Base-by-base conservation (phyloP, 495 filamentous ascomycete genomes). In the Penicillium fimorum region DNA sequence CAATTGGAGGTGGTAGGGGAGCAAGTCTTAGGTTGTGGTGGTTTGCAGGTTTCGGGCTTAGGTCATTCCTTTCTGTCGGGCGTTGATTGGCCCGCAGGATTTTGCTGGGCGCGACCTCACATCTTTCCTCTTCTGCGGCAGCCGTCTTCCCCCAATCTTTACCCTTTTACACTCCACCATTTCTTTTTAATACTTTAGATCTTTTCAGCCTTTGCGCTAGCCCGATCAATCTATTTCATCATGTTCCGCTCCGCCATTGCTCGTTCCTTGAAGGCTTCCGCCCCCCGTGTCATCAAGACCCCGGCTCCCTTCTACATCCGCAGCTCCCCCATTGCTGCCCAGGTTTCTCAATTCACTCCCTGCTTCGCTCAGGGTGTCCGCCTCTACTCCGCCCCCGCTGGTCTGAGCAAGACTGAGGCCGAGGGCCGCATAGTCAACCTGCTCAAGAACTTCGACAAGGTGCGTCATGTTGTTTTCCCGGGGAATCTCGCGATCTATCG, bases 371-470 rank as follows among this genome's bases (percentile, higher is more conserved):
- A 83, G 70, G 79, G 80, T 55, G 75, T 89, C 64, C 82, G 94
- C 70, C 87, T 83, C 77, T 98, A 98, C 79, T 92, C 92, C 46
- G 88, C 94, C 43, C 84, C 82, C 44, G 85, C 85, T 54, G 87
- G 84, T 42, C 78, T 97, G 42, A 76, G 81, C 55, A 88, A 91
- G 82, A 77, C 83, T 10, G 92, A 97, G 74, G 87, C 97, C 55
- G 88, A 96, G 75, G 88, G 89, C 47, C 87, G 94, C 66, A 97
- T 98, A 82, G 82, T 96, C 75, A 86, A 88, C 77, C 81, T 98
- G 55, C 75, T 98, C 72, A 87, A 88, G 71, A 90, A 88, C 71
- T 98, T 97, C 76, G 94, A 98, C 79, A 98, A 98, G 88, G 94
- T 96, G 74, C 63, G 87, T 77, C 41, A 47, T 55, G 47, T 17